A percentile compares a stretch with the other conserved stretches of the same genome.
phyloP scores from a whole-genome alignment of 2,329 filamentous ascomycete species.

The Fusarium sp. region DNA sequence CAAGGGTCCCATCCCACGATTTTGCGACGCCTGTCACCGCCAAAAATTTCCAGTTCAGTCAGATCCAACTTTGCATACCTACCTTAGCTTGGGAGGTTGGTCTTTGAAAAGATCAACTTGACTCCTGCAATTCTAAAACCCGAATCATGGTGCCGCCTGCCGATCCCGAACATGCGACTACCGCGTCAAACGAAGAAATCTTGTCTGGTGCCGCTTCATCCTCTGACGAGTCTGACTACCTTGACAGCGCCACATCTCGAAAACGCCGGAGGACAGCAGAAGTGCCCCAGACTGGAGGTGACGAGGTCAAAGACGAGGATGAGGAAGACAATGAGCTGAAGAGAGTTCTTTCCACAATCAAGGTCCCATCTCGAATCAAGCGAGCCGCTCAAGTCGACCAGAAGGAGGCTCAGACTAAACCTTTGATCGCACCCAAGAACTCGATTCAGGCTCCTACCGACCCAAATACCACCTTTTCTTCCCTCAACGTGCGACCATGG shows the following conservation, averaged over 20 bases:
- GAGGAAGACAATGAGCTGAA: constrained; percentile 48
- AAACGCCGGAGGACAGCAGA: constrained; percentile 57
- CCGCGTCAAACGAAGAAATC: constrained; percentile 27
- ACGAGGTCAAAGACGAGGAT: constrained; percentile 42
- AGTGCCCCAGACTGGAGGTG: constrained; percentile 38
- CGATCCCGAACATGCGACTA: constrained; percentile 29
- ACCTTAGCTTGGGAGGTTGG: background rate
- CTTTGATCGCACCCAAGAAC: constrained; percentile 40
- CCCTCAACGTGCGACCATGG: constrained; percentile 83
- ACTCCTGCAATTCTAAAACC: constrained; percentile 38
- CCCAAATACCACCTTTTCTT: constrained; percentile 73
- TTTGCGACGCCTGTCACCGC: constrained; percentile 42
- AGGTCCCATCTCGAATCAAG: constrained; percentile 64
- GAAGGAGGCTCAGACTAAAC: constrained; percentile 30
- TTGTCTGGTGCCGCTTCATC: constrained; percentile 33
- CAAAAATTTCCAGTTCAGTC: constrained; percentile 38
- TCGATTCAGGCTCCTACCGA: constrained; percentile 63
- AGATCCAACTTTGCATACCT: constrained; percentile 16
- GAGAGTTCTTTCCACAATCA: constrained; percentile 53
- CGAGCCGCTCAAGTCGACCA: constrained; percentile 45
- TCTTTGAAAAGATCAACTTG: constrained; percentile 19
- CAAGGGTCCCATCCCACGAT: constrained; percentile 24
- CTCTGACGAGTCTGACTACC: constrained; percentile 59
- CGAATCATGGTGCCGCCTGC: constrained; percentile 34
- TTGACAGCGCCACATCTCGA: constrained; percentile 56